These are phyloP conservation scores for Phlyctochytrium arcticum DNA, from an alignment of 192 early-diverging fungal genomes.

Conservation along the genomic window DNA sequence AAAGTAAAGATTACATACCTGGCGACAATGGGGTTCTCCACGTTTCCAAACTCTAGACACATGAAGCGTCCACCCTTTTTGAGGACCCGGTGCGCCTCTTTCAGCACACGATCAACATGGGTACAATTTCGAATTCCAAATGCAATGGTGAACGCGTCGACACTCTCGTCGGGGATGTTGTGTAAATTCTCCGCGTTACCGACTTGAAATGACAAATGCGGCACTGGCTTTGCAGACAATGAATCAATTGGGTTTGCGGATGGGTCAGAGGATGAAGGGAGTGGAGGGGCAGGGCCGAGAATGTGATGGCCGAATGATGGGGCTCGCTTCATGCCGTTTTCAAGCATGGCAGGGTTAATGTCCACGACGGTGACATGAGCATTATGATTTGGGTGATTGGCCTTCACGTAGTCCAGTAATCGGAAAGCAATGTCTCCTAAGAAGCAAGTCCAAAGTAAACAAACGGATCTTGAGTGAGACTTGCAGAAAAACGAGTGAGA, in stretches of 20 bases:
- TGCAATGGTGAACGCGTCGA: constrained; percentile 95
- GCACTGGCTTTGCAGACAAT: too few species aligned
- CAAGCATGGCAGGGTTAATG: constrained; percentile 96
- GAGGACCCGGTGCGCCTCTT: constrained; percentile 89
- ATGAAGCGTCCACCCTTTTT: constrained; percentile 96
- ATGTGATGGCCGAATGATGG: constrained; percentile 27
- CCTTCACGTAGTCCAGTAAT: constrained; percentile 81
- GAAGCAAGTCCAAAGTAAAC: too few species aligned
- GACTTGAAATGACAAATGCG: constrained; percentile 61
- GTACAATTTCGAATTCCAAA: constrained; percentile 99
- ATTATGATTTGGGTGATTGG: constrained; percentile 43
- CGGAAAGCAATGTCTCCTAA: constrained; percentile 93
- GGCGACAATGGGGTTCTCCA: constrained; percentile 80
- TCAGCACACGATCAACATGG: constrained; percentile 79
- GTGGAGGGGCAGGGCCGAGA: too few species aligned
- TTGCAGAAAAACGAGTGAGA: too few species aligned
- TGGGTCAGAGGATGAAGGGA: not conserved
- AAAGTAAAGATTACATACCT: constrained; percentile 35
- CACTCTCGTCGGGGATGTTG: constrained; percentile 66
- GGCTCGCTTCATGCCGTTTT: constrained; percentile 72
- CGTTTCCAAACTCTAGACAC: constrained; percentile 90
- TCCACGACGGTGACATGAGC: constrained; percentile 86
- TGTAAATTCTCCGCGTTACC: constrained; percentile 88
- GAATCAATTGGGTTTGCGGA: too few species aligned
- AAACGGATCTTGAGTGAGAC: too few species aligned